A percentile compares a stretch with the other conserved stretches of the same genome.
phyloP scores from a whole-genome alignment of 345 rosid species.

The Turritis glabra region DNA sequence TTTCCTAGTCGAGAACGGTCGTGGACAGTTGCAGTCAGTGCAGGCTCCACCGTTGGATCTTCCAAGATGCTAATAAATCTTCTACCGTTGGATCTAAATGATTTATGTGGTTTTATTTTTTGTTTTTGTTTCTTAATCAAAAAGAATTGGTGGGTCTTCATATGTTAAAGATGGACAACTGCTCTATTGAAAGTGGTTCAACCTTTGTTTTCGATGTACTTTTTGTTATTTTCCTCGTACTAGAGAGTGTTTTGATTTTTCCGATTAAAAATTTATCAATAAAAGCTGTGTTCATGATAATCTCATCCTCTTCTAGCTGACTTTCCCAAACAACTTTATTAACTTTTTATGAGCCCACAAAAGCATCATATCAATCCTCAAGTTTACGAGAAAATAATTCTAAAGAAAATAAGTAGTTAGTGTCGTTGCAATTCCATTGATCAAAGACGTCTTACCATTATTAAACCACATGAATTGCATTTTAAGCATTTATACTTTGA shows the following conservation, averaged over 20 bases:
- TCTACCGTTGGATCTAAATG: conserved; percentile 25
- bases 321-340: background rate
- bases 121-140: conserved; percentile 5
- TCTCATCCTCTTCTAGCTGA: background rate
- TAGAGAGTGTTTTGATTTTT: conserved; percentile 14
- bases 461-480: too few species aligned
- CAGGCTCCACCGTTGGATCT: conserved; percentile 90
- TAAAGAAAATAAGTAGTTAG: too few species aligned
- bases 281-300: conserved; percentile 5
- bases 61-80: conserved; percentile 61
- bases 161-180: conserved; percentile 23
- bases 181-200: conserved; percentile 29
- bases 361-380: background rate
- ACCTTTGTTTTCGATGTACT: conserved; percentile 10
- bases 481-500: too few species aligned
- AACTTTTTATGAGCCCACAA: background rate
- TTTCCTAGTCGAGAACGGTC: conserved; percentile 82
- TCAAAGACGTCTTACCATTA: too few species aligned
- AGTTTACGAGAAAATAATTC: too few species aligned
- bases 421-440: too few species aligned
- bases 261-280: background rate
- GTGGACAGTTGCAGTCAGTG: conserved; percentile 63
- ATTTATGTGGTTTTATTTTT: conserved; percentile 4
- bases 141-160: background rate
- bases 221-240: conserved; percentile 26